Percentiles rank a stretch among this genome's conserved stretches.
Conservation (phyloP, 2,329 filamentous ascomycete species). For the Microdochium nivale region DNA sequence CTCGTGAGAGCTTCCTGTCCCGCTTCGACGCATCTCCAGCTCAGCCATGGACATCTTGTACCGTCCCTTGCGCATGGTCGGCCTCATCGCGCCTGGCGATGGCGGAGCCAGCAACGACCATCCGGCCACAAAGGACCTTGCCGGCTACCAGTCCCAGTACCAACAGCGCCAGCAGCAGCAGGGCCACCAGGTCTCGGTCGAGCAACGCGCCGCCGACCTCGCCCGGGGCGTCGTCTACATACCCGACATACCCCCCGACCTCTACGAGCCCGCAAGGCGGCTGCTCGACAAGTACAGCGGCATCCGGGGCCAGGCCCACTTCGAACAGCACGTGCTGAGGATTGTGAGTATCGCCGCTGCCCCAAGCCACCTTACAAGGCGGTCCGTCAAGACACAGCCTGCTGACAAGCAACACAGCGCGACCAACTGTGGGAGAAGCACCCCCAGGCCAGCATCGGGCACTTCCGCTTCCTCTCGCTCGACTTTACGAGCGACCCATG, state of each 20-base stretch:
- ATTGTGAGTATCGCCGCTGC: constrained; percentile 12
- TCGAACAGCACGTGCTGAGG: constrained; percentile 16
- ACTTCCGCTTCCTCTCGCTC: constrained; percentile 40
- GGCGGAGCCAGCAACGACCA: not conserved
- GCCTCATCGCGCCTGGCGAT: not conserved
- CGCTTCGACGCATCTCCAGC: no score
- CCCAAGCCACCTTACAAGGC: no score
- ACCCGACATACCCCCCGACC: constrained; percentile 16
- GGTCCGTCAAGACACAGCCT: no score
- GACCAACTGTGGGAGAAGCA: constrained; percentile 36
- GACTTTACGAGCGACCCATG: constrained; percentile 29
- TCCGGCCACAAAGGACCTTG: not conserved
- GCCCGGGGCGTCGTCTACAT: not conserved
- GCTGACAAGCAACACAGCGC: no score
- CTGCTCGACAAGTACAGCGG: constrained; percentile 19
- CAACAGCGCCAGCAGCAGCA: not conserved
- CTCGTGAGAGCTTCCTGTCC: no score
- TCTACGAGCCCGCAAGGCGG: constrained; percentile 11
- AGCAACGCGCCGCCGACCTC: not conserved
- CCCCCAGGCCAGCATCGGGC: constrained; percentile 36
- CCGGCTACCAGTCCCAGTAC: not conserved
- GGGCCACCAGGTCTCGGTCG: not conserved
- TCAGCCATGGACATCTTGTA: not conserved
- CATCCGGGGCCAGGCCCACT: constrained; percentile 12
- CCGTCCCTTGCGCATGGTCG: not conserved